phyloP scores from a whole-genome alignment of 345 rosid genomes.

The Toxicodendron radicans region DNA sequence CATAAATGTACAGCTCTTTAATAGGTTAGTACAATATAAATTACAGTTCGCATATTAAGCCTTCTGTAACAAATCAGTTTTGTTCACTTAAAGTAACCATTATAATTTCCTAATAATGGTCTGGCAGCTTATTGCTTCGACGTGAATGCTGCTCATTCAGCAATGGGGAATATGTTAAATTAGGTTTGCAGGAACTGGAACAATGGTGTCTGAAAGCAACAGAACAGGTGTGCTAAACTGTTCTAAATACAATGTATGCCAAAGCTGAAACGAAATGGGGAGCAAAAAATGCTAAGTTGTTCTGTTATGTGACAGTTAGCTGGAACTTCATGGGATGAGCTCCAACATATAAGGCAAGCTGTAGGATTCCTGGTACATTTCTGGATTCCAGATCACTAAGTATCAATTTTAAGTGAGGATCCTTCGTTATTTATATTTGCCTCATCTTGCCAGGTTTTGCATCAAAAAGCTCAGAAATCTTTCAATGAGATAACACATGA shows the following conservation, averaged over 20 bases:
- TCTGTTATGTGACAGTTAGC: constrained; percentile 31
- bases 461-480: constrained; percentile 59
- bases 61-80: not conserved
- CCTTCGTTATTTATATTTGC: constrained; percentile 6
- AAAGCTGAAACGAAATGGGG: not conserved
- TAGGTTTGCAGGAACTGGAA: constrained; percentile 61
- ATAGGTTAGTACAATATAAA: constrained; percentile 42
- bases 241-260: constrained; percentile 1
- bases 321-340: constrained; percentile 61
- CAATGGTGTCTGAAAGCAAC: constrained; percentile 60
- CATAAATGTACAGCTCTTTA: constrained; percentile 68
- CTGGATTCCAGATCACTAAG: constrained; percentile 14
- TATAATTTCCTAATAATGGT: constrained; percentile 21
- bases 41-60: not conserved
- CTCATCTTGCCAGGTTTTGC: constrained; percentile 44
- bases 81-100: not conserved
- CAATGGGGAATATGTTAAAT: constrained; percentile 67
- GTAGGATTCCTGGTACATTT: constrained; percentile 62
- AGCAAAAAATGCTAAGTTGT: not conserved
- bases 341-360: constrained; percentile 67
- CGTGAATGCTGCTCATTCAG: constrained; percentile 76
- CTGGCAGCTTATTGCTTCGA: constrained; percentile 59
- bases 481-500: constrained; percentile 48
- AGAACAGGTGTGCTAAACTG: constrained; percentile 44
- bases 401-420: not conserved